Evolutionary conservation across 345 rosid genomes (phyloP), one percentile per base, ranked within the genome.

Genomic region (Passiflora organensis): DNA sequence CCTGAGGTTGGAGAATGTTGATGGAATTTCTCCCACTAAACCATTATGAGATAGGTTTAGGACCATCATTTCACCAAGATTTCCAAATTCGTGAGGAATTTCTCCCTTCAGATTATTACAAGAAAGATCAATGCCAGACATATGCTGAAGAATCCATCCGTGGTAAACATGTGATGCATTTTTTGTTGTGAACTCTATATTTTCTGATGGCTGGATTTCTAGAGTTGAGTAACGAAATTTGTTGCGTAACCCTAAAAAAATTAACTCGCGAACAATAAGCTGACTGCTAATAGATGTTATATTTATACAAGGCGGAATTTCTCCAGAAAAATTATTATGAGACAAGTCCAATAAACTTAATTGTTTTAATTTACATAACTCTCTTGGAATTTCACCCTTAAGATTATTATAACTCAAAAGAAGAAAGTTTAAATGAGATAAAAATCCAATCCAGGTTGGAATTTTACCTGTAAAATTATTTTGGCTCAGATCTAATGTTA

Each of bases 111-210:
- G 48, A 20, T 65, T 63, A 17, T 82, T 82, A 0, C 14, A 20
- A 2, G 82, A 79, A n/a, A 79, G 25, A 43, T 81, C 81, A 0
- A 76, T 2, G 32, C 78, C 82, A 1, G 53, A 59, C 52, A 82
- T 51, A 15, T 2, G 44, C 0, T 0, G 0, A 0, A 60, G 32
- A n/a, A 21, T 32, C 0, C 10, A 13, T 1, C 68, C 69, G 2
- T 4, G 13, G 41, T 64, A 72, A 12, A 56, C 39, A n/a, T 54
- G 15, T 2, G 38, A 28, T 28, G 34, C 41, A 51, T 13, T 51
- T 20, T 51, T 51, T 15, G 23, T n/a, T 51, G 54, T 51, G 4
- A 51, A 0, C 10, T 28, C 39, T 16, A 51, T 24, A 28, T 8
- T 28, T 28, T 28, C 34, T 28, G 38, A 17, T 32, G 25, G 32